Evolutionary conservation across 148 eudicot genomes (phyloP).

Genomic region (Simmondsia chinensis): DNA sequence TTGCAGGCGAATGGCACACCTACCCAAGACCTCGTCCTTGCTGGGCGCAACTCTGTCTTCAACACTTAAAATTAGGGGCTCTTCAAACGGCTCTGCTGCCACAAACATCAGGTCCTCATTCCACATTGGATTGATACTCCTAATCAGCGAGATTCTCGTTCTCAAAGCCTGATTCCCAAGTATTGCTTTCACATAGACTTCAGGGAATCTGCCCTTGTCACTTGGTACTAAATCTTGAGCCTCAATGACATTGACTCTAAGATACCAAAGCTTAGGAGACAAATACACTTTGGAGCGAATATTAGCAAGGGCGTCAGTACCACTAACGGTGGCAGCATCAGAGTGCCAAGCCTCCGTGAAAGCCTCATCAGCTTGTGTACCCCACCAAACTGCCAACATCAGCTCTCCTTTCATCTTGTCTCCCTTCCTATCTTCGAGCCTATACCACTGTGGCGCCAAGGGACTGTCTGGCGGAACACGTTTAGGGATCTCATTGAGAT

Average conservation of each 20-base stretch:
- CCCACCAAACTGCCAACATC: slow-evolving; percentile 82
- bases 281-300: slow-evolving; percentile 64
- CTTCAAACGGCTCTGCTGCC: slow-evolving; percentile 72
- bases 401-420: slow-evolving; percentile 55
- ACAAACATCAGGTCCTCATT: slow-evolving; percentile 71
- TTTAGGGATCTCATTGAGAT: slow-evolving; percentile 56
- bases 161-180: slow-evolving; percentile 49
- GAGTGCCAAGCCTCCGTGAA: slow-evolving; percentile 75
- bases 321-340: slow-evolving; percentile 55
- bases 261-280: slow-evolving; percentile 73
- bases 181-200: slow-evolving; percentile 48
- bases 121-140: slow-evolving; percentile 60
- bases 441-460: slow-evolving; percentile 73
- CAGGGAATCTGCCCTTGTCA: slow-evolving; percentile 45
- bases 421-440: slow-evolving; percentile 40
- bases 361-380: slow-evolving; percentile 74
- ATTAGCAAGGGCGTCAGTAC: slow-evolving; percentile 50
- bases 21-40: slow-evolving; percentile 45
- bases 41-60: slow-evolving; percentile 37
- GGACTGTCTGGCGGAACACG: slow-evolving; percentile 78
- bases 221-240: slow-evolving; percentile 52
- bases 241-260: slow-evolving; percentile 68
- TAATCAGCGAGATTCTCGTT: slow-evolving; percentile 40
- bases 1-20: slow-evolving; percentile 28
- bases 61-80: slow-evolving; percentile 42